These are phyloP conservation scores for Scleroderma citrinum DNA, from an alignment of 768 basidiomycete genomes.

Conservation along the genomic window DNA sequence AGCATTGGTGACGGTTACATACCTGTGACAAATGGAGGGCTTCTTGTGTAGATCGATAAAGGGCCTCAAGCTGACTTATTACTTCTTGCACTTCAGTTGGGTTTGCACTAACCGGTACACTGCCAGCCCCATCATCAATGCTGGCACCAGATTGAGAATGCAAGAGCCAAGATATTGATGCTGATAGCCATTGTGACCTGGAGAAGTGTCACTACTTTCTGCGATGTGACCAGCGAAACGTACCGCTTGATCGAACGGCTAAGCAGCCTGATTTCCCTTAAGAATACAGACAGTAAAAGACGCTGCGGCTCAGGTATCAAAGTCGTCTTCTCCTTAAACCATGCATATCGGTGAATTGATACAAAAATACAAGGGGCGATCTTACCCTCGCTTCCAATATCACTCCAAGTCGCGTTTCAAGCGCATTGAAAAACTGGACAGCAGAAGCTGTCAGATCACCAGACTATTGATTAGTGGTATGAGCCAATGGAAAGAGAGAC, in stretches of 20 bases:
- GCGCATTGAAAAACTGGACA: slow-evolving; percentile 38
- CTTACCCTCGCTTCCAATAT: slow-evolving; percentile 55
- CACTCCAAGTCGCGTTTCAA: slow-evolving; percentile 53
- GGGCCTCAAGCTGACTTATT: slow-evolving; percentile 37
- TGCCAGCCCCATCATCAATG: slow-evolving; percentile 21
- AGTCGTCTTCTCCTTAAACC: slow-evolving; percentile 45
- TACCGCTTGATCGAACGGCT: slow-evolving; percentile 62
- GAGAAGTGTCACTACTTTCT: slow-evolving; percentile 25
- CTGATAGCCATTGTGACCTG: slow-evolving; percentile 23
- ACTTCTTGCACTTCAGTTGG: slow-evolving; percentile 38
- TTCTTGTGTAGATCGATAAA: slow-evolving; percentile 49
- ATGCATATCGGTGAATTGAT: background rate
- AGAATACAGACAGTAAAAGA: slow-evolving; percentile 52
- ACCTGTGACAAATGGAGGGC: slow-evolving; percentile 43
- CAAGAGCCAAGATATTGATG: slow-evolving; percentile 26
- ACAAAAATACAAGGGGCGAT: background rate
- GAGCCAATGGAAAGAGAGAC: background rate
- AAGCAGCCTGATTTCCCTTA: slow-evolving; percentile 58
- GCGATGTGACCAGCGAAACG: slow-evolving; percentile 14
- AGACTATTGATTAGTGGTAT: background rate
- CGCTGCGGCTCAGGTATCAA: slow-evolving; percentile 53
- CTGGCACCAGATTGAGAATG: slow-evolving; percentile 15
- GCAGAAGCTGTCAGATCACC: background rate
- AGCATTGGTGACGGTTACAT: background rate
- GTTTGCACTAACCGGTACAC: slow-evolving; percentile 32